Conservation (phyloP, 805 yeast species). For the Huiozyma naganishii region DNA sequence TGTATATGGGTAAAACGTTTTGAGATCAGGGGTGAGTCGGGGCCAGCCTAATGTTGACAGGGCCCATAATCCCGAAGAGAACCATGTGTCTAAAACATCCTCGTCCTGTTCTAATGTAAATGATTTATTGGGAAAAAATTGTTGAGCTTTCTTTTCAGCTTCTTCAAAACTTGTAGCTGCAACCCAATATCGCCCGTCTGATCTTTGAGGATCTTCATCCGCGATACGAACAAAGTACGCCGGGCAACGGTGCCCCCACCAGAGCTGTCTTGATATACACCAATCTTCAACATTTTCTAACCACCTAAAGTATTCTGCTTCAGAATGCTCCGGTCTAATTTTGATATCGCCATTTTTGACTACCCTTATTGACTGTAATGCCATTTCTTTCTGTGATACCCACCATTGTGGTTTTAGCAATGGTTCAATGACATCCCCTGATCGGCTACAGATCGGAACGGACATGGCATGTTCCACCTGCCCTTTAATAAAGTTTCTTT, state of each 20-base stretch:
- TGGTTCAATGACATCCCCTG: constrained; percentile 95
- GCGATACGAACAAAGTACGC: constrained; percentile 77
- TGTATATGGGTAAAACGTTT: constrained; percentile 74
- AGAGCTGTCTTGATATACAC: constrained; percentile 89
- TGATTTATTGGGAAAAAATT: constrained; percentile 54
- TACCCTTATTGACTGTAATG: constrained; percentile 71
- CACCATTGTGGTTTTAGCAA: constrained; percentile 98
- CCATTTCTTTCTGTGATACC: constrained; percentile 85
- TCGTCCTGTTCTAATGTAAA: constrained; percentile 84
- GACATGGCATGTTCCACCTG: constrained; percentile 91
- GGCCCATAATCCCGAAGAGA: constrained; percentile 96
- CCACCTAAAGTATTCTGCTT: constrained; percentile 89
- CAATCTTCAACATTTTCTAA: constrained; percentile 92
- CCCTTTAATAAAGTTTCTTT: constrained; percentile 58
- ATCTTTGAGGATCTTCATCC: constrained; percentile 36
- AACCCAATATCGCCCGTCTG: constrained; percentile 69
- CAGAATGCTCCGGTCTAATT: constrained; percentile 77
- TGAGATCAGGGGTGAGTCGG: constrained; percentile 55
- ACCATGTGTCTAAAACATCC: constrained; percentile 99
- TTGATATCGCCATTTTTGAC: constrained; percentile 70
- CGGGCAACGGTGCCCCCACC: constrained; percentile 99
- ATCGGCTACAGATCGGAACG: constrained; percentile 88
- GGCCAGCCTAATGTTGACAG: constrained; percentile 96
- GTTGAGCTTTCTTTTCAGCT: constrained; percentile 68
- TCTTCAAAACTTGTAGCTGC: constrained; percentile 76